Evolutionary conservation across 1,139 yeast species (phyloP), one percentile per base, ranked within the genome.

Genomic region (Debaryomyces udenii): DNA sequence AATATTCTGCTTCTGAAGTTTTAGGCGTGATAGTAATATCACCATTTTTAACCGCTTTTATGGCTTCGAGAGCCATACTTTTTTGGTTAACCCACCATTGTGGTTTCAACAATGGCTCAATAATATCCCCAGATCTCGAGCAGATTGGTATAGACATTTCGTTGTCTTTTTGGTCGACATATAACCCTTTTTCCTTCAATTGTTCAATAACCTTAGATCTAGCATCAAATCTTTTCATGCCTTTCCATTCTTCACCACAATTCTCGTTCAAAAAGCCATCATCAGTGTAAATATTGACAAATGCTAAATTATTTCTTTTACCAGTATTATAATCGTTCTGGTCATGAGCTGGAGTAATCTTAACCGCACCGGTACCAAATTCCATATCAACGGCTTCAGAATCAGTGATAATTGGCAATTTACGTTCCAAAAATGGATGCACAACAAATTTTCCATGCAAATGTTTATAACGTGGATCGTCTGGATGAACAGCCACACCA

Each of bases 351-450:
- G 99, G 99, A 16, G 99, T 93, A 61, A 93, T 93, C 71, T 93
- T 93, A 51, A 93, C 99, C 33, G 99, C 99, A 84, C 99, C 99
- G 51, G 99, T 93, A 77, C 99, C 99, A 55, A 93, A 93, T 66
- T 88, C 96, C 98, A 93, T 93, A 66, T 93, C 99, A 49, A 93
- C 99, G 30, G 98, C 94, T 68, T 89, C 96, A 29, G 83, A 63
- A 64, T 93, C 99, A 42, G 91, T 80, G 47, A 93, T 74, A 60
- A 93, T 89, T 51, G 99, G 99, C 43, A 93, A 68, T 59, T 80
- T 76, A 64, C 91, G 85, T 61, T 86, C 88, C 55, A 89, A 70
- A 68, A 93, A 87, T 47, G 99, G 99, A 68, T 93, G 99, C 52
- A 80, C 66, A 44, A 87, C 95, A 62, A 73, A 88, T 65, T 91